Evolutionary conservation across 441 rosid species (phyloP).

Genomic region (Daphne laureola): DNA sequence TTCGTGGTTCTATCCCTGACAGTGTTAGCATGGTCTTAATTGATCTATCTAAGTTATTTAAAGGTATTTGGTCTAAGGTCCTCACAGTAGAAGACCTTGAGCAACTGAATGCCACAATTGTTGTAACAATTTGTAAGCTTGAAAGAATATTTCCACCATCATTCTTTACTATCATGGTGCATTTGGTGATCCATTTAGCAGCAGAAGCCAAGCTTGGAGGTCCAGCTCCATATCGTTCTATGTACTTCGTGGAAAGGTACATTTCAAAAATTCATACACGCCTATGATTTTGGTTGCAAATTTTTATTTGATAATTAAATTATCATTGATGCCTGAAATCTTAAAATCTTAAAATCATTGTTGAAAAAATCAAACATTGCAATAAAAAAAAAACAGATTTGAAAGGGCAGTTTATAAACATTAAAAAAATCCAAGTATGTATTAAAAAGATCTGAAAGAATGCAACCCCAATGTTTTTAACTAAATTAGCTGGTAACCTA

Average conservation of each 20-base stretch:
- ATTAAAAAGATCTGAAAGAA: too few relatives aligned
- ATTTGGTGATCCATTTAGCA: not conserved
- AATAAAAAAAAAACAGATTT: too few relatives aligned
- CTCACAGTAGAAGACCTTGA: not conserved
- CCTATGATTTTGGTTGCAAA: too few relatives aligned
- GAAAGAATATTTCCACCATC: not conserved
- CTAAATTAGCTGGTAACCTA: too few relatives aligned
- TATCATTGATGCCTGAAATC: too few relatives aligned
- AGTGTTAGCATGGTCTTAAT: not conserved
- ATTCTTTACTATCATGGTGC: not conserved
- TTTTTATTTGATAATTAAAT: too few relatives aligned
- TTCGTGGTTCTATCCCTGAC: not conserved
- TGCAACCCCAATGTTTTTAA: too few relatives aligned
- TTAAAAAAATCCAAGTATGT: too few relatives aligned
- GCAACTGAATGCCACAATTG: not conserved
- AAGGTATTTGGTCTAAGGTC: not conserved
- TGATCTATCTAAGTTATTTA: not conserved
- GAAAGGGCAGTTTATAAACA: too few relatives aligned
- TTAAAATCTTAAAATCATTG: too few relatives aligned
- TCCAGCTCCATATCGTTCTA: constrained; percentile 4
- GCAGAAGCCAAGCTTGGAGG: not conserved
- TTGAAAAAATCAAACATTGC: too few relatives aligned
- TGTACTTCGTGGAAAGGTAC: constrained; percentile 4
- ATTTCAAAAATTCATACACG: too few relatives aligned
- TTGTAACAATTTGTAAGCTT: not conserved